These are phyloP conservation scores for Zopfia rhizophila DNA, from an alignment of 2,329 filamentous ascomycete genomes.

Conservation along the genomic window DNA sequence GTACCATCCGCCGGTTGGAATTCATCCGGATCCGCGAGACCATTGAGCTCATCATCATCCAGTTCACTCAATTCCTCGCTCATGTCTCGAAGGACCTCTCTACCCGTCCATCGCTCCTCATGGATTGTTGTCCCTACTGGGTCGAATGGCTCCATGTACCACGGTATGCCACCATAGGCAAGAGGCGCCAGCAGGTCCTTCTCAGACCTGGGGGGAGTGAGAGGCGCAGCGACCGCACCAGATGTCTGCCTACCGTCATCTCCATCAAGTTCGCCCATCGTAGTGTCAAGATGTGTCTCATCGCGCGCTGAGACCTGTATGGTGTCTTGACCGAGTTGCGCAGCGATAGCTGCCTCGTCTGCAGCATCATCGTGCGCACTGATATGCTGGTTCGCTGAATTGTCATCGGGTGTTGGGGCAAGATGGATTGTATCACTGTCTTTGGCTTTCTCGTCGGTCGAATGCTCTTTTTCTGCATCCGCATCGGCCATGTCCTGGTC, in stretches of 20 bases:
- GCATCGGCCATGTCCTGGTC: constrained; percentile 9
- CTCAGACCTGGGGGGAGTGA: constrained; percentile 72
- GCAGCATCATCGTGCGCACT: constrained; percentile 42
- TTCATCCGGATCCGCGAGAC: constrained; percentile 54
- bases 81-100: constrained; percentile 75
- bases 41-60: constrained; percentile 88
- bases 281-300: constrained; percentile 26
- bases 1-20: constrained; percentile 34
- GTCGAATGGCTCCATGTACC: constrained; percentile 87
- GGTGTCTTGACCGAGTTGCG: constrained; percentile 44
- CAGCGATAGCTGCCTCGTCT: constrained; percentile 49
- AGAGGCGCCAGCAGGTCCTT: constrained; percentile 60
- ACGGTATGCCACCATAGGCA: constrained; percentile 77
- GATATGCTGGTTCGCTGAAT: constrained; percentile 39
- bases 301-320: constrained; percentile 30
- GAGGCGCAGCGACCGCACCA: constrained; percentile 56
- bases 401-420: constrained; percentile 50
- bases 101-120: constrained; percentile 76
- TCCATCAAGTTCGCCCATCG: constrained; percentile 32
- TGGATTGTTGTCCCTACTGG: constrained; percentile 82
- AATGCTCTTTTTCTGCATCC: constrained; percentile 21
- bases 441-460: constrained; percentile 29
- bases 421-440: constrained; percentile 35
- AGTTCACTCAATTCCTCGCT: constrained; percentile 92
- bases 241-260: constrained; percentile 48